These are phyloP conservation scores for Comarum palustre DNA, from an alignment of 306 rosid genomes.

Conservation along the genomic window DNA sequence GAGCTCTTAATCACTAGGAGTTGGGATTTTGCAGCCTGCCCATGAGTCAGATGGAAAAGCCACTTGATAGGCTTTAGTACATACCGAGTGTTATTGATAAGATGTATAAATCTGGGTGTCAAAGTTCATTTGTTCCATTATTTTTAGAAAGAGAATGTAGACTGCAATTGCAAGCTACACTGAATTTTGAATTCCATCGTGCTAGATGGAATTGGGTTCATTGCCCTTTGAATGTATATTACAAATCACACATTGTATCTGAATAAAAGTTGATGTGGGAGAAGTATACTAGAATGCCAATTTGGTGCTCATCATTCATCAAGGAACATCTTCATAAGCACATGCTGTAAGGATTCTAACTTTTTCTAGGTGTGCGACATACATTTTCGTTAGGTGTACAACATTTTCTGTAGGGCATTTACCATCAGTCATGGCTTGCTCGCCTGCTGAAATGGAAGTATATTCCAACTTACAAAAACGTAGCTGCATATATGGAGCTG, in stretches of 20 bases:
- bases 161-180: constrained; percentile 3
- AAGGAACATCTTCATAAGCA: neutral
- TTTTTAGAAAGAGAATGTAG: neutral
- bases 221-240: constrained; percentile 3
- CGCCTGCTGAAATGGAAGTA: too few relatives aligned
- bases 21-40: constrained; percentile 6
- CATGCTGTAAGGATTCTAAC: too few relatives aligned
- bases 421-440: too few relatives aligned
- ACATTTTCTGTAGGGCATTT: too few relatives aligned
- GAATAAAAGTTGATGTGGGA: neutral
- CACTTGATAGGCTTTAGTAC: neutral
- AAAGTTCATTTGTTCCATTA: neutral
- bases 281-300: neutral
- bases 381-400: too few relatives aligned
- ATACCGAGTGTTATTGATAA: neutral
- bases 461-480: too few relatives aligned
- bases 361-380: too few relatives aligned
- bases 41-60: neutral
- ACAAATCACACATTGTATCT: constrained; percentile 1
- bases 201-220: neutral
- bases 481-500: too few relatives aligned
- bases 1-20: neutral
- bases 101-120: neutral
- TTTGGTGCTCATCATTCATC: neutral
- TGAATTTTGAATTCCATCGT: constrained; percentile 12